A percentile compares a stretch with the other conserved stretches of the same genome.
These are phyloP conservation scores for Xylaria nigripes DNA, from an alignment of 495 filamentous ascomycete species.

Conservation along the genomic window DNA sequence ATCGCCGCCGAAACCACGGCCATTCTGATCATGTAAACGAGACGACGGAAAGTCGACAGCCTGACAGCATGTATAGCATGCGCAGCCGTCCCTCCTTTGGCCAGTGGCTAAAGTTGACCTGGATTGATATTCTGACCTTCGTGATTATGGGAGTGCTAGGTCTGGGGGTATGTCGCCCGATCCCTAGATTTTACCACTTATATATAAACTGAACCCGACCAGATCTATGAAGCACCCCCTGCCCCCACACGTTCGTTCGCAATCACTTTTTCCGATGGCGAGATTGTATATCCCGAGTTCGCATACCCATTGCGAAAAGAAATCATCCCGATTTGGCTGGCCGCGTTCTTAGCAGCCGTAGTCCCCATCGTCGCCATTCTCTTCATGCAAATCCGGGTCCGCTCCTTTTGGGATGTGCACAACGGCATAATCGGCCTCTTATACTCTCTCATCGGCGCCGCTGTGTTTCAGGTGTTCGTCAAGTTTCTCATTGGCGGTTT, in stretches of 20 bases:
- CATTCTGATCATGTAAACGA: constrained; percentile 7
- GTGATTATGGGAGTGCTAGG: constrained; percentile 47
- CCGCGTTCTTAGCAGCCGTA: constrained; percentile 47
- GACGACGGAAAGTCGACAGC: constrained; percentile 5
- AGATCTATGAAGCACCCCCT: constrained; percentile 51
- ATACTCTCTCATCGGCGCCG: constrained; percentile 51
- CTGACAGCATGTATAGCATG: constrained; percentile 28
- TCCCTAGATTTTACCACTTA: neutral
- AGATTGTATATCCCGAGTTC: constrained; percentile 53
- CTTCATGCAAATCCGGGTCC: constrained; percentile 50
- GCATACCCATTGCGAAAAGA: constrained; percentile 55
- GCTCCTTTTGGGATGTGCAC: constrained; percentile 60
- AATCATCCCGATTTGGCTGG: constrained; percentile 53
- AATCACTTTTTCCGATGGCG: constrained; percentile 49
- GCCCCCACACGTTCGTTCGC: constrained; percentile 50
- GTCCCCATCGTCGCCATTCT: constrained; percentile 52
- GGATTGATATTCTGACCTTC: constrained; percentile 53
- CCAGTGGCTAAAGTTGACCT: constrained; percentile 48
- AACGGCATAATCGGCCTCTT: constrained; percentile 54
- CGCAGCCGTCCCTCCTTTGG: constrained; percentile 41
- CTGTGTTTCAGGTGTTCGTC: constrained; percentile 49
- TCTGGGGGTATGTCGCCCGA: constrained; percentile 41
- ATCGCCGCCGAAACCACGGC: constrained; percentile 15
- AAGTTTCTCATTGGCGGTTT: constrained; percentile 52
- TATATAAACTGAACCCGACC: constrained; percentile 1